Conservation (phyloP, 176 grass and related monocot species). For the Ampelocalamus luodianensis region DNA sequence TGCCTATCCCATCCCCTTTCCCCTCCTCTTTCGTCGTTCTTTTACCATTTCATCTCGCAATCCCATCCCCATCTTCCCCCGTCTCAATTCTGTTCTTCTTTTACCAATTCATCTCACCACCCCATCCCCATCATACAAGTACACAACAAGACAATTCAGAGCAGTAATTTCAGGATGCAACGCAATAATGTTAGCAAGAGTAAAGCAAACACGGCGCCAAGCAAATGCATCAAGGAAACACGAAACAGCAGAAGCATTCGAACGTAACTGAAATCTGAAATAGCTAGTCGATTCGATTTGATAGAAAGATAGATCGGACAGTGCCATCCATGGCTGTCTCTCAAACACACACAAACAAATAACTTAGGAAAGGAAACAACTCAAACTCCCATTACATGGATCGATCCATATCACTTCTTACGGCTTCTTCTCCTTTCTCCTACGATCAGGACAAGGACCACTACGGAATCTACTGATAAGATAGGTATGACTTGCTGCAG, state of each 20-base stretch:
- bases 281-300: background rate
- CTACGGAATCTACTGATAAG: background rate
- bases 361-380: background rate
- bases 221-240: background rate
- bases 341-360: background rate
- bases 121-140: too few species aligned
- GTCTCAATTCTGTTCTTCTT: too few species aligned
- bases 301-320: background rate
- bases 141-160: background rate
- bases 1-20: background rate
- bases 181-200: too few species aligned
- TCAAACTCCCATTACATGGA: background rate
- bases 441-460: background rate
- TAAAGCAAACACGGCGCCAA: background rate
- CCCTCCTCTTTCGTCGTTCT: background rate
- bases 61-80: too few species aligned
- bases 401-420: background rate
- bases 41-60: too few species aligned
- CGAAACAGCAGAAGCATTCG: background rate
- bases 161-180: background rate
- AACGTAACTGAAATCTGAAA: background rate
- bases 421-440: background rate
- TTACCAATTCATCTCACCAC: background rate
- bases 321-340: background rate
- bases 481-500: background rate